Evolutionary conservation across 2,329 filamentous ascomycete genomes (phyloP), one percentile per base, ranked within the genome.

Genomic region (Beauveria pseudobassiana): DNA sequence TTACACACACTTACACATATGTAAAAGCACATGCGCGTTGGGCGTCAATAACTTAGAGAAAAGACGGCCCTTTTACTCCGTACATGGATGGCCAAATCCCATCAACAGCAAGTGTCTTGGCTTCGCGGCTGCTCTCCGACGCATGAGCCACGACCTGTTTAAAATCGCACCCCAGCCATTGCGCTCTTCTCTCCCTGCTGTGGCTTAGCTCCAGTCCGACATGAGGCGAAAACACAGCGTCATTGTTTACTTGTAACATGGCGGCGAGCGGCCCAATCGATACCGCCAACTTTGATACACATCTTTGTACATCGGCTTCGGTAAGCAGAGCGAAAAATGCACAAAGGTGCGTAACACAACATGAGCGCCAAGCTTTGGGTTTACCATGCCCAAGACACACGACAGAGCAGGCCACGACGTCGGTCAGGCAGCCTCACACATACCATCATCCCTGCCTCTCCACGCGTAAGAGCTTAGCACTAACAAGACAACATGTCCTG

Each of bases 331-430:
- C n/a, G 16, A 2, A 43, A 28, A 18, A 26, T 2, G 34, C n/a
- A 43, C 14, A 43, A 16, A 55, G 24, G 22, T n/a, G 24, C n/a
- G 26, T 46, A 30, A 46, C 40, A 56, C 53, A 26, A 18, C 53
- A 56, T 56, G 49, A 18, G 26, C 14, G 53, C 53, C 53, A 56
- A 56, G 53, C 53, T 45, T 56, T 45, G 53, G 40, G 53, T 56
- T 56, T 46, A 54, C 38, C 28, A 34, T 40, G n/a, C 49, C 49
- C 30, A 53, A 53, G 50, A 40, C 50, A 43, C 20, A 53, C 9
- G n/a, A 20, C 26, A 28, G 10, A 51, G 9, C 52, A 46, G 24
- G 30, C n/a, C 18, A n/a, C 8, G 8, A 26, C 16, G 53, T 56
- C 40, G 40, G 53, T 56, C 16, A 56, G 53, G 53, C 53, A 56